These are phyloP conservation scores for Phytophthora megakarya DNA, from an alignment of 352 stramenopile genomes.

Conservation along the genomic window DNA sequence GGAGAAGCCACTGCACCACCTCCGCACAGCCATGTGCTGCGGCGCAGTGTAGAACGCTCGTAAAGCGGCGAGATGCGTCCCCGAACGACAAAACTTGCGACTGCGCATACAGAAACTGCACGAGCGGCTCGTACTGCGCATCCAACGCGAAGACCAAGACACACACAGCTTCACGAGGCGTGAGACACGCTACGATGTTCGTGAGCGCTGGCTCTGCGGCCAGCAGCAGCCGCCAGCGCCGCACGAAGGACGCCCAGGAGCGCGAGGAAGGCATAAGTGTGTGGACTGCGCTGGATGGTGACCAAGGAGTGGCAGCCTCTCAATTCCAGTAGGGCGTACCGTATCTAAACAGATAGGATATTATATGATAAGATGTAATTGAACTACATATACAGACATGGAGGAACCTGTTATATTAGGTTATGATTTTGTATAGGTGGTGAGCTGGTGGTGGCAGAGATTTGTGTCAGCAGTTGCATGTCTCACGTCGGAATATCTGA, in stretches of 20 bases:
- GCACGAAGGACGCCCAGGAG: slow-evolving; percentile 10
- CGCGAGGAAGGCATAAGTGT: not conserved
- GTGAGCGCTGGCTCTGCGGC: slow-evolving; percentile 26
- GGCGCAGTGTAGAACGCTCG: slow-evolving; percentile 46
- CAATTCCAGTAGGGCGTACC: too few relatives aligned
- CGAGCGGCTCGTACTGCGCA: slow-evolving; percentile 28
- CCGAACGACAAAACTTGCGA: slow-evolving; percentile 34
- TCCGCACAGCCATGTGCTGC: slow-evolving; percentile 32
- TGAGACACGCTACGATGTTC: slow-evolving; percentile 29
- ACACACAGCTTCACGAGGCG: slow-evolving; percentile 34
- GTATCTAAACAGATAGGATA: too few relatives aligned
- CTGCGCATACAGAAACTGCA: slow-evolving; percentile 37
- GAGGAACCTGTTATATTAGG: too few relatives aligned
- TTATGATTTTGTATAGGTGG: too few relatives aligned
- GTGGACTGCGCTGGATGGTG: not conserved
- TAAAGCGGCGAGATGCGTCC: slow-evolving; percentile 27
- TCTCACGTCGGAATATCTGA: not conserved
- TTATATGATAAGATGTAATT: too few relatives aligned
- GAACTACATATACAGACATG: too few relatives aligned
- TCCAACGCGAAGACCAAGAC: slow-evolving; percentile 44
- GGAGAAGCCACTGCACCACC: slow-evolving; percentile 42
- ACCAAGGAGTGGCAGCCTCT: too few relatives aligned
- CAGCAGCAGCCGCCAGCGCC: slow-evolving; percentile 31
- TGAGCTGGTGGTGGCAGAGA: slow-evolving; percentile 1
- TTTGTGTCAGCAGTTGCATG: not conserved